Conservation (phyloP, 306 rosid species). For the Rubus parviflorus region DNA sequence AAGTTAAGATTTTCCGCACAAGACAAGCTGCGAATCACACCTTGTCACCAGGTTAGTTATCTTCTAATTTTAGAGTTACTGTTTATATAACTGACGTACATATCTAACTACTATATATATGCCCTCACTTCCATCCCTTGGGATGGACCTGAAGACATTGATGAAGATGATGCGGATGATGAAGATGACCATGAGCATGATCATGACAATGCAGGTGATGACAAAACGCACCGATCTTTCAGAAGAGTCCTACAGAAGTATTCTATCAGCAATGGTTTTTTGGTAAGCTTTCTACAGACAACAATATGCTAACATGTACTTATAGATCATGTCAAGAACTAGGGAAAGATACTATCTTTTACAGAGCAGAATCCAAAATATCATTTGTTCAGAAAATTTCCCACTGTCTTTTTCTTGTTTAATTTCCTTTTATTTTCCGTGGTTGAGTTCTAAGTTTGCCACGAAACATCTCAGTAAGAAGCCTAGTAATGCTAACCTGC, state of each 20-base stretch:
- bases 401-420: background rate
- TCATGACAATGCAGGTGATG: background rate
- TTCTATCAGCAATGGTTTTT: background rate
- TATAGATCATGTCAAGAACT: background rate
- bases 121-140: background rate
- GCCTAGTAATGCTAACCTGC: background rate
- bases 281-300: background rate
- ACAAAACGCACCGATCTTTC: background rate
- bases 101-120: background rate
- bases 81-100: background rate
- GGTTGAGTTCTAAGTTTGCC: background rate
- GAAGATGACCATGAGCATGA: background rate
- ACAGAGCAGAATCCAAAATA: background rate
- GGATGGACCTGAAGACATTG: background rate
- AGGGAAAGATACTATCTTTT: background rate
- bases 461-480: background rate
- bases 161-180: background rate
- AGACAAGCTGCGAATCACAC: background rate
- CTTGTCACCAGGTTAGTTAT: background rate
- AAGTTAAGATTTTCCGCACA: conserved; percentile 2
- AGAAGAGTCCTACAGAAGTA: background rate
- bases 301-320: background rate
- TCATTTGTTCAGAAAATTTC: background rate
- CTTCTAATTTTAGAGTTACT: background rate
- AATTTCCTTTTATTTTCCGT: background rate